Base-by-base conservation (phyloP, 495 filamentous ascomycete genomes). In the Penicillium arizonense region DNA sequence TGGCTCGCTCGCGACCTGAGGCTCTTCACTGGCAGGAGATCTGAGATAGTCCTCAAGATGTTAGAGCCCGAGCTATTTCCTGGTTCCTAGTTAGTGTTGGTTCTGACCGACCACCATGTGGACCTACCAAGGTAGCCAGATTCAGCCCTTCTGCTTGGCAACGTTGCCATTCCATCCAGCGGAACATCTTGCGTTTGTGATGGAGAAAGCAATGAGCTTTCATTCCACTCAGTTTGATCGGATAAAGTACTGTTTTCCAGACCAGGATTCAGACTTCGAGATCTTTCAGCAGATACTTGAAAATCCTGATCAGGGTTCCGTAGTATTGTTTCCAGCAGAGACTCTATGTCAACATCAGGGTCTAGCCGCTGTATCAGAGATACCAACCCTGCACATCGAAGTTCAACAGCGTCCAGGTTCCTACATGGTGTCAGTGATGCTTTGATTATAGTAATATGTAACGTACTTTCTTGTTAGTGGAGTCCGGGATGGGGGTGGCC, bases 91-190 rank as follows among this genome's bases (percentile, higher is more conserved):
- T 44, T 5, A 20, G 53, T 5, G 16, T 34, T 24, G 24, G 43
- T 53, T 28, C 16, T 40, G 12, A 20, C 2, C 2, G 16, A 2
- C 6, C 28, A 30, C 12, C 18, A 26, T 14, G 8, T 36, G 2
- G 5, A 48, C 52, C 21, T 20, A 63, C 63, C 63, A 14, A 66
- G 50, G 33, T 63, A 67, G 5, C 63, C 63, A 8, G 60, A 56
- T 13, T 55, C 57, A 5, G 50, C 33, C 8, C 34, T 47, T 13
- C 33, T 34, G n/a, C 20, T 40, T 28, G 59, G 53, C 7, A 67
- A 46, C 0, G 63, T 59, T 5, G 57, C 63, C 63, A 67, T 61
- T 34, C 63, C 63, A 47, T 67, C 60, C 2, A 39, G 50, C 9
- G 44, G 43, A n/a, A 35, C 44, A 51, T 41, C 26, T 36, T 39